Evolutionary conservation across 768 basidiomycete species (phyloP), one percentile per base, ranked within the genome.

Genomic region (Lyophyllum atratum): DNA sequence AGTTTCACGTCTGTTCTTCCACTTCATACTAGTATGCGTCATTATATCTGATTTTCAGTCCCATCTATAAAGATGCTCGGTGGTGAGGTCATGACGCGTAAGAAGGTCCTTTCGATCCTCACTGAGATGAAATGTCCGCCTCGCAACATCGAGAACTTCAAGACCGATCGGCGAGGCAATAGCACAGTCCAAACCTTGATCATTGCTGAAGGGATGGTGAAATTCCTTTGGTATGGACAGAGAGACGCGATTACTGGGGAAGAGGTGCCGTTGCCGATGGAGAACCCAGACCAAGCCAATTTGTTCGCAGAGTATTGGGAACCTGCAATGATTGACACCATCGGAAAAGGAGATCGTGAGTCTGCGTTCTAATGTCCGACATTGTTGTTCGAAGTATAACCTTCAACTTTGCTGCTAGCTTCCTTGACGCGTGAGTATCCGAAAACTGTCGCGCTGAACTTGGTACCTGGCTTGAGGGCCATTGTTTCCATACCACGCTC

Each of bases 241-340:
- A 47, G 49, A 9, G 31, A 59, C 39, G 31, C 48, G 19, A 37
- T 37, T 10, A 50, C 52, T 7, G 52, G 44, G 12, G 29, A 46
- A 33, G 24, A 29, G 24, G 28, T 40, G 31, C 14, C 42, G 1
- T 33, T 39, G 47, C 37, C 24, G 22, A 44, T 8, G 4, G 52
- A 31, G 12, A 40, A 54, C 17, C 34, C 34, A 17, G n/a, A 24
- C 12, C 46, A 54, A 12, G 59, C 49, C n/a, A 28, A 55, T 12
- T n/a, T 52, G 9, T 52, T 55, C 8, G 49, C 54, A 19, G 19
- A 50, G 29, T 51, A 52, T 24, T 55, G 58, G 58, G 43, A 54
- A 8, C 39, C 43, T 15, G 58, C 54, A 15, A 44, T 51, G 54
- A 45, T 47, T 31, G 49, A 59, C 26, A 29, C 31, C 42, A 47